phyloP scores from a whole-genome alignment of 148 eudicot species.

The Cornus suecica region DNA sequence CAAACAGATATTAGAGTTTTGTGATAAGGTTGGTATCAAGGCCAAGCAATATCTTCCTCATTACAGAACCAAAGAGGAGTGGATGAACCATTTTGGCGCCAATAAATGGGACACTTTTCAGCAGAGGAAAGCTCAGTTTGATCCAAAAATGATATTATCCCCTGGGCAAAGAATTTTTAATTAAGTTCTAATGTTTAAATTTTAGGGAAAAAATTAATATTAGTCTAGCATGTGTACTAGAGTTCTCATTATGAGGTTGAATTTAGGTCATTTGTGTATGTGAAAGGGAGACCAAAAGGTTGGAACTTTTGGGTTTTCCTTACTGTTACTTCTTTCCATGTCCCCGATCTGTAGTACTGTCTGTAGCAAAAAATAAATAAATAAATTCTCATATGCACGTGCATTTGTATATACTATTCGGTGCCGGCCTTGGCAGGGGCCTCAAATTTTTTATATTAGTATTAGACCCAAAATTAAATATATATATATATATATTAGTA shows the following conservation, averaged over 20 bases:
- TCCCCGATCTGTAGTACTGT: too few relatives aligned
- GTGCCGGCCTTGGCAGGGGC: too few relatives aligned
- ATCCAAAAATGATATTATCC: slow-evolving; percentile 79
- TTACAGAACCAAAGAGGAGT: slow-evolving; percentile 49
- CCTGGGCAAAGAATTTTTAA: slow-evolving; percentile 82
- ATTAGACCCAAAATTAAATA: too few relatives aligned
- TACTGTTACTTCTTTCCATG: neutral
- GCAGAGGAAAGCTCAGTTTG: slow-evolving; percentile 54
- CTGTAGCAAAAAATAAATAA: neutral
- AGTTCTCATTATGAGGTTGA: neutral
- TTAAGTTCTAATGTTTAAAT: slow-evolving; percentile 16
- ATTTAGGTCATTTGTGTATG: neutral
- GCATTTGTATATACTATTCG: too few relatives aligned
- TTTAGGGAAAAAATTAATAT: too few relatives aligned
- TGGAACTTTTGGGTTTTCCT: neutral
- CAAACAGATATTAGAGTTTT: slow-evolving; percentile 42
- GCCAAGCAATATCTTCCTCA: slow-evolving; percentile 80
- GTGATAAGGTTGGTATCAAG: slow-evolving; percentile 52
- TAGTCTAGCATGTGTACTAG: neutral
- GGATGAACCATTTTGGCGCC: slow-evolving; percentile 71
- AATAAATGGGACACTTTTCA: slow-evolving; percentile 58
- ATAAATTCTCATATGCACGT: neutral
- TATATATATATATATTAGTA: too few relatives aligned
- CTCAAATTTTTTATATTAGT: too few relatives aligned
- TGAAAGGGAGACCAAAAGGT: too few relatives aligned